These are phyloP conservation scores for Xylariaceae sp. DNA, from an alignment of 2,329 filamentous ascomycete genomes.

Conservation along the genomic window DNA sequence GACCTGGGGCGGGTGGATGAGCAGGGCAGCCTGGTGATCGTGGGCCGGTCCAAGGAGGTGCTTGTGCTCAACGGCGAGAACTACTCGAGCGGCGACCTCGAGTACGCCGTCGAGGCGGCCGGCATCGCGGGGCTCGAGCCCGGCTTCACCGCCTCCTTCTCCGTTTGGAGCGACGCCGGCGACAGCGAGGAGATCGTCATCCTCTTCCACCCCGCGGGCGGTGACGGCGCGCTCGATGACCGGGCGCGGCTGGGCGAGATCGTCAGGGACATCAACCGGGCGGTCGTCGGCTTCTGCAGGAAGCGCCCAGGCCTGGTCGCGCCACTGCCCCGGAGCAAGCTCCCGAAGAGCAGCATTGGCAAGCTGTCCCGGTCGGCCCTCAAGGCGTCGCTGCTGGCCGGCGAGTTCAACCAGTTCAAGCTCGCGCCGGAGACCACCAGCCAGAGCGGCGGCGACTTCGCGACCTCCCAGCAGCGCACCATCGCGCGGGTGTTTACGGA, in stretches of 20 bases:
- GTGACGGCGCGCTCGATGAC: neutral
- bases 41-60: neutral
- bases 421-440: neutral
- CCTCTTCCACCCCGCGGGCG: neutral
- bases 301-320: neutral
- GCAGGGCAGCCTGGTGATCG: neutral
- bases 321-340: neutral
- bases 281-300: neutral
- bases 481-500: neutral
- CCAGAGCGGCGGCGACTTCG: neutral
- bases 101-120: neutral
- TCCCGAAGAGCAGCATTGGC: neutral
- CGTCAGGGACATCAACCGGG: neutral
- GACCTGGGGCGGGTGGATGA: neutral
- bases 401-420: neutral
- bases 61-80: neutral
- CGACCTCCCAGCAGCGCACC: neutral
- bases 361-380: neutral
- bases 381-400: neutral
- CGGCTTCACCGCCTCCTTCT: neutral
- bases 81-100: neutral
- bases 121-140: neutral
- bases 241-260: neutral
- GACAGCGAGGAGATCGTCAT: neutral
- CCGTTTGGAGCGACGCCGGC: neutral